A percentile compares a stretch with the other conserved stretches of the same genome.
phyloP scores from a whole-genome alignment of 1,139 yeast genomes.

The Meyerozyma carpophila region DNA sequence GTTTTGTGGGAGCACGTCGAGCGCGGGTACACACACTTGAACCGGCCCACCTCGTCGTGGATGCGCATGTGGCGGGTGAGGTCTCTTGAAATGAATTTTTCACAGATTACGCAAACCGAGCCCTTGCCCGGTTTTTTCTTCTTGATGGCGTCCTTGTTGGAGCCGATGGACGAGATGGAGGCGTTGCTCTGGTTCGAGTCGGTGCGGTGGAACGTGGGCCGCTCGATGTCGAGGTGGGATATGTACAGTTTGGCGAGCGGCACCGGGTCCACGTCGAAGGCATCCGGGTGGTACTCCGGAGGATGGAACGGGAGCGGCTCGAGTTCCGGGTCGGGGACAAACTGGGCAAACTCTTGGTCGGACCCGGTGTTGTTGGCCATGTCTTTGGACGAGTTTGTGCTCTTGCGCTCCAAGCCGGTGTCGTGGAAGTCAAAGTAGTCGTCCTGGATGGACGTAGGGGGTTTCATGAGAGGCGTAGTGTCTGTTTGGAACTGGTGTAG shows the following conservation, averaged over 20 bases:
- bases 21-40: slow-evolving; percentile 41
- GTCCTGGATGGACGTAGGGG: slow-evolving; percentile 27
- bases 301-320: slow-evolving; percentile 1
- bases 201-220: slow-evolving; percentile 12
- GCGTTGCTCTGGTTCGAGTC: slow-evolving; percentile 23
- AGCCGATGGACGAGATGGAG: not conserved
- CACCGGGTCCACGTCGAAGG: not conserved
- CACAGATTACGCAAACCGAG: slow-evolving; percentile 36
- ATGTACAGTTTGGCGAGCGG: slow-evolving; percentile 1
- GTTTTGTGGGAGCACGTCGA: slow-evolving; percentile 40
- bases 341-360: slow-evolving; percentile 5
- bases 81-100: slow-evolving; percentile 39
- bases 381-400: slow-evolving; percentile 3
- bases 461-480: slow-evolving; percentile 39
- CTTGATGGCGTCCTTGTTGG: slow-evolving; percentile 12
- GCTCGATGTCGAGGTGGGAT: not conserved
- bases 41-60: slow-evolving; percentile 43
- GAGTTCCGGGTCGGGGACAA: not conserved
- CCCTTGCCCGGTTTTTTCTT: slow-evolving; percentile 35
- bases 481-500: slow-evolving; percentile 12
- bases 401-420: not conserved
- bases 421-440: slow-evolving; percentile 29
- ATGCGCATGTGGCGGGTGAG: slow-evolving; percentile 42
- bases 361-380: slow-evolving; percentile 5
- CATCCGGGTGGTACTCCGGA: not conserved